phyloP scores from a whole-genome alignment of 2,329 filamentous ascomycete species.

The Xylaria sp. region DNA sequence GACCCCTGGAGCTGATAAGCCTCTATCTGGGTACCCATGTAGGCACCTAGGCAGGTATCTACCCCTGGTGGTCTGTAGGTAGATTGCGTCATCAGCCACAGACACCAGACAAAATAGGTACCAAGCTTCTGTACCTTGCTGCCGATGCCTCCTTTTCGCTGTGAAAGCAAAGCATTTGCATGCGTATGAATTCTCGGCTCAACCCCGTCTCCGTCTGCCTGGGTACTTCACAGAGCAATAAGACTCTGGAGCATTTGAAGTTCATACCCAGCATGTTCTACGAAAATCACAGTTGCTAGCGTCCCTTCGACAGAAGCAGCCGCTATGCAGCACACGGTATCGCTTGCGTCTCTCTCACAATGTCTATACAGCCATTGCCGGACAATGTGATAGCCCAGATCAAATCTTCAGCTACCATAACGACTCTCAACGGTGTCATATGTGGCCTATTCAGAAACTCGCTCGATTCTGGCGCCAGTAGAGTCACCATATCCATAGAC shows the following conservation, averaged over 20 bases:
- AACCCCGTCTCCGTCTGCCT: no score
- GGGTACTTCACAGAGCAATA: neutral
- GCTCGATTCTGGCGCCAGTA: constrained; percentile 76
- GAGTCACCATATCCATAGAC: constrained; percentile 73
- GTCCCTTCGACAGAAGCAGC: neutral
- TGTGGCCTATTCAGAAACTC: constrained; percentile 80
- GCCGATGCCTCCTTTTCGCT: no score
- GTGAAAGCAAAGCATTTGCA: no score
- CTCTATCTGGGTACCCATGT: no score
- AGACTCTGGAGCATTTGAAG: no score
- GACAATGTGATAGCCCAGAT: constrained; percentile 76
- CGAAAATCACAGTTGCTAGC: neutral
- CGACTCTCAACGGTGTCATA: constrained; percentile 72
- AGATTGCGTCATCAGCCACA: constrained; percentile 35
- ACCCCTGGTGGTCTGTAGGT: neutral
- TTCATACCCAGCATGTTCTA: neutral
- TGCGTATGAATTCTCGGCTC: no score
- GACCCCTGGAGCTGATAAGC: constrained; percentile 13
- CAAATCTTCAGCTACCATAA: constrained; percentile 82
- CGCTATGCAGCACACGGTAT: constrained; percentile 1
- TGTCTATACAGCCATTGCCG: constrained; percentile 73
- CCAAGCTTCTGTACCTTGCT: no score
- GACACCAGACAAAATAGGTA: no score
- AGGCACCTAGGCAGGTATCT: neutral
- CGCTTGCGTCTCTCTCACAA: constrained; percentile 37